phyloP scores from a whole-genome alignment of 176 grass and related monocot species.

The Areca catechu region DNA sequence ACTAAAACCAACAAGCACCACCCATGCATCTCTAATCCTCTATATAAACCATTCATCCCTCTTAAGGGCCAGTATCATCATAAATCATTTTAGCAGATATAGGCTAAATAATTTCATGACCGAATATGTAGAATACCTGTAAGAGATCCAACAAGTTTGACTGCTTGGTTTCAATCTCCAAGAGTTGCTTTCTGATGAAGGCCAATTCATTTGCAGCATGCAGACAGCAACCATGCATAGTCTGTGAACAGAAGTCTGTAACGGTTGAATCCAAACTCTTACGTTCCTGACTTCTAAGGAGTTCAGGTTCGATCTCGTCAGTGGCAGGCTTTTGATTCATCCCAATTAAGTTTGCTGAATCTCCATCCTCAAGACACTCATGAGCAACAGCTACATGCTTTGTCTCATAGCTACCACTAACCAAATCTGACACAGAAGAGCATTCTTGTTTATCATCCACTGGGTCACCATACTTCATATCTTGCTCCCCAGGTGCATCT shows the following conservation, averaged over 20 bases:
- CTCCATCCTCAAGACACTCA: conserved; percentile 33
- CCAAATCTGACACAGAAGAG: conserved; percentile 63
- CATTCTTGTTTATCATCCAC: conserved; percentile 55
- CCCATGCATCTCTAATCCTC: no score
- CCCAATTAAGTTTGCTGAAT: conserved; percentile 26
- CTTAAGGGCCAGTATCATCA: no score
- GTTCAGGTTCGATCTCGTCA: conserved; percentile 4
- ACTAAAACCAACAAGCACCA: no score
- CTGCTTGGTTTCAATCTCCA: conserved; percentile 84
- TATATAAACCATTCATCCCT: no score
- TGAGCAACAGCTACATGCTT: conserved; percentile 49
- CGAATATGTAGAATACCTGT: conserved; percentile 37
- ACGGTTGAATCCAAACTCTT: conserved; percentile 58
- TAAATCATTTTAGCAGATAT: no score
- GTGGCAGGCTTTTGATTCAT: conserved; percentile 3
- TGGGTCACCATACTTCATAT: conserved; percentile 41
- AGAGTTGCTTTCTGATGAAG: conserved; percentile 70
- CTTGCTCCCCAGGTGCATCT: conserved; percentile 24
- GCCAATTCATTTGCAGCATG: conserved; percentile 61
- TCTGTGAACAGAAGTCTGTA: conserved; percentile 53
- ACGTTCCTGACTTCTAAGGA: conserved; percentile 27
- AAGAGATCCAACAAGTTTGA: conserved; percentile 55
- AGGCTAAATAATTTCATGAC: no score
- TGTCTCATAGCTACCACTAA: conserved; percentile 69
- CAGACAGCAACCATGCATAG: conserved; percentile 54